phyloP scores from a whole-genome alignment of 2,329 filamentous ascomycete genomes.

The Ceratocystis alfenasii region DNA sequence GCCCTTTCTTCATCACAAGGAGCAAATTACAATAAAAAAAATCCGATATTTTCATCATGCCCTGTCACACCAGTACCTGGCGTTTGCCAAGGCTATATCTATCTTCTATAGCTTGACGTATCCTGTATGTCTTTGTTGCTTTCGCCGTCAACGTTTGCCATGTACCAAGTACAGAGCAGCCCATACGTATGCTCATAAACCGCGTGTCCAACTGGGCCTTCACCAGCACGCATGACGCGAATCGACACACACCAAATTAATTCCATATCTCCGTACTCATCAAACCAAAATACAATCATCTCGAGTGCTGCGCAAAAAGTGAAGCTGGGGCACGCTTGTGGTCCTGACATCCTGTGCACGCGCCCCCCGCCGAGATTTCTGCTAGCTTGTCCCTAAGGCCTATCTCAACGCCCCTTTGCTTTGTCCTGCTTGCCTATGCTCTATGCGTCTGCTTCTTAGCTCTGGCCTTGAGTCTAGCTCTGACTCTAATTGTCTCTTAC shows the following conservation, averaged over 20 bases:
- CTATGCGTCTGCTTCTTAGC: background rate
- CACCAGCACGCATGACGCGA: background rate
- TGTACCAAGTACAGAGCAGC: background rate
- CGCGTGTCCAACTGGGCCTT: background rate
- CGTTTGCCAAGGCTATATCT: background rate
- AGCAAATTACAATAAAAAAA: too few relatives aligned
- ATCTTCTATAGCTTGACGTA: background rate
- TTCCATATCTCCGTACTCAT: background rate
- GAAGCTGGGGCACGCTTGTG: background rate
- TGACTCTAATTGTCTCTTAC: background rate
- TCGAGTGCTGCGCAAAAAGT: background rate
- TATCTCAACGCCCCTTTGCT: background rate
- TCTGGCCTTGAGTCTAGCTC: background rate
- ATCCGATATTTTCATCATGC: too few relatives aligned
- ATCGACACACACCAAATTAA: background rate
- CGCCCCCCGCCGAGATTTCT: background rate
- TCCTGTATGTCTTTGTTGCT: background rate
- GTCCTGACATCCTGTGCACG: background rate
- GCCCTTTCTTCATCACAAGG: too few relatives aligned
- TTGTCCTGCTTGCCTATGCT: background rate
- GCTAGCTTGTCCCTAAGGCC: background rate
- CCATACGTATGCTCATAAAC: background rate
- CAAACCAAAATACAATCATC: background rate
- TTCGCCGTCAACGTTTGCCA: background rate
- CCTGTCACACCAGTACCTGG: background rate